Evolutionary conservation across 768 basidiomycete genomes (phyloP), one percentile per base, ranked within the genome.

Genomic region (Gyrodon lividus): DNA sequence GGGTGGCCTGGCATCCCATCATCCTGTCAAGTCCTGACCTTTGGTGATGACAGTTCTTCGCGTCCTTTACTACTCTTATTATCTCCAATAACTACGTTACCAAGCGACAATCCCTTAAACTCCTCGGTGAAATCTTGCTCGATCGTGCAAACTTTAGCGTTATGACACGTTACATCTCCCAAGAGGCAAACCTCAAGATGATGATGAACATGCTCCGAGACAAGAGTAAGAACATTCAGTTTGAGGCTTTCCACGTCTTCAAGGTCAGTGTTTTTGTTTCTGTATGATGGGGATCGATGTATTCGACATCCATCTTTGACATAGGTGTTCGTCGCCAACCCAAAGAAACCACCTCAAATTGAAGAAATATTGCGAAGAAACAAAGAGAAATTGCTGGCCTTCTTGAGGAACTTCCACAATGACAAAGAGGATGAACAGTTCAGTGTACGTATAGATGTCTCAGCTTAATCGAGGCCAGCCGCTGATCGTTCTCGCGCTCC

Each of bases 341-440:
- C 97, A 24, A 97, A 97, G 84, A 99, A 99, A 67, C 96, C 97
- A 5, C 85, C 91, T 35, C 89, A 95, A 65, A 97, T 99, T 54
- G 94, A 95, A 62, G 73, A 71, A 34, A 99, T 99, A 54, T 77
- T 99, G 12, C 77, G 89, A 53, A 72, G 97, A 60, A 99, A 99
- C 72, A 94, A 91, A 79, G 94, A 96, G 17, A 97, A 96, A 65
- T 75, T 99, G 12, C 73, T 98, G 45, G 74, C 74, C 16, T 99
- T 98, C 76, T 74, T 99, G 55, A 90, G 88, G 69, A 81, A 80
- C 46, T 99, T 99, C 77, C 96, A 98, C 68, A 98, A 97, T 64
- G 97, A 99, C 70, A 96, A 97, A 70, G 96, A 98, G 71, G 93
- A 98, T 70, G 96, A 97, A 66, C 94, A 98, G 74, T 98, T 96